Conservation (phyloP, 1,284 basidiomycete genomes). For the Irpex rosettiformis region DNA sequence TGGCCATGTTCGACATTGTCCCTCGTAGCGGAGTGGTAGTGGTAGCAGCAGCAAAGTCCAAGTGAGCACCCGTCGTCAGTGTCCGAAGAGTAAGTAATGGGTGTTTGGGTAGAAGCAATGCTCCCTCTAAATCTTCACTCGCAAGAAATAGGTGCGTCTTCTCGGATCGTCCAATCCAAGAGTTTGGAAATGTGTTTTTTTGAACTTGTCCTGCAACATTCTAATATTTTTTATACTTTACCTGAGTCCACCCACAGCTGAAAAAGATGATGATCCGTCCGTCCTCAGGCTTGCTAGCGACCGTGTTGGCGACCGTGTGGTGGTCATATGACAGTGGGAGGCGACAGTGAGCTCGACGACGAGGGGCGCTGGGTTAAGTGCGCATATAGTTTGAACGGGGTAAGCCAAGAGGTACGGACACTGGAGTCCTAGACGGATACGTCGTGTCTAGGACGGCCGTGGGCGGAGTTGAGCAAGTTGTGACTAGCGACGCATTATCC, state of each 20-base stretch:
- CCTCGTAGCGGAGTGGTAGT: neutral
- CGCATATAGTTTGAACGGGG: too few species aligned
- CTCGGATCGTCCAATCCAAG: neutral
- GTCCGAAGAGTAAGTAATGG: too few species aligned
- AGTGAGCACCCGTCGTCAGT: neutral
- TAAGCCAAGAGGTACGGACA: too few species aligned
- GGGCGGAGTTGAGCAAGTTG: too few species aligned
- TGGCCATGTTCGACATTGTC: conserved; percentile 10
- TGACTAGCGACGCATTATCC: too few species aligned
- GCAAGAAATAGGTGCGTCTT: neutral
- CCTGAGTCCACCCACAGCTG: neutral
- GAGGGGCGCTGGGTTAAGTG: too few species aligned
- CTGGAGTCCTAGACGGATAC: too few species aligned
- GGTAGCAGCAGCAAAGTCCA: neutral
- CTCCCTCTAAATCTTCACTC: neutral
- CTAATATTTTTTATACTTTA: neutral
- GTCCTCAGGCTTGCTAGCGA: neutral
- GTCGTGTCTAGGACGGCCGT: too few species aligned
- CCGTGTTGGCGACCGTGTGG: neutral
- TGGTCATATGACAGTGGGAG: neutral
- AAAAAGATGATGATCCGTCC: neutral
- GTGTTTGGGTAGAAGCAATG: neutral
- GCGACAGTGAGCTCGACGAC: neutral
- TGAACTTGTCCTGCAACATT: neutral
- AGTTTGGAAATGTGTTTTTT: neutral